phyloP scores from a whole-genome alignment of 345 rosid genomes.

The Microthlaspi erraticum region DNA sequence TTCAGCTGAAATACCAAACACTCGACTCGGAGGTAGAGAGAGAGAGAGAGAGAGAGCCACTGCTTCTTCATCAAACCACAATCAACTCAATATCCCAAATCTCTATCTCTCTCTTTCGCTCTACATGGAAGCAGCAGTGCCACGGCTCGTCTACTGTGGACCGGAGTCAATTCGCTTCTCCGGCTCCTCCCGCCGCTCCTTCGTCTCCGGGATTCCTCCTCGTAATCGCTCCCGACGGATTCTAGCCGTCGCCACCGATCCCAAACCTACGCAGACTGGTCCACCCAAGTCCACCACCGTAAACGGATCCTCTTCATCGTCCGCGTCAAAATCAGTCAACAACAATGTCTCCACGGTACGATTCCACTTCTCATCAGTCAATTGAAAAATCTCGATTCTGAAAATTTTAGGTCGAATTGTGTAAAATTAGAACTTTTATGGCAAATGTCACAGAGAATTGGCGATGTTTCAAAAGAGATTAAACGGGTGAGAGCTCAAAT shows the following conservation, averaged over 20 bases:
- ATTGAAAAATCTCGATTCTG: not conserved
- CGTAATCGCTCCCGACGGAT: constrained; percentile 52
- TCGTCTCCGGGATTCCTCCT: constrained; percentile 36
- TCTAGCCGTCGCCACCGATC: constrained; percentile 57
- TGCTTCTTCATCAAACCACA: constrained; percentile 29
- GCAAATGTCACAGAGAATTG: constrained; percentile 62
- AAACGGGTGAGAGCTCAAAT: constrained; percentile 90
- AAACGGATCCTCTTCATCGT: constrained; percentile 53
- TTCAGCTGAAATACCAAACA: constrained; percentile 21
- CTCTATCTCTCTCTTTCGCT: constrained; percentile 1
- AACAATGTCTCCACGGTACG: constrained; percentile 68
- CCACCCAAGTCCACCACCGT: constrained; percentile 45
- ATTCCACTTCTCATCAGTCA: not conserved
- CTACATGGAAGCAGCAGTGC: constrained; percentile 62
- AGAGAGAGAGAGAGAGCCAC: not conserved
- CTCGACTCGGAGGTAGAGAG: too few relatives aligned
- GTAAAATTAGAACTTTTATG: not conserved
- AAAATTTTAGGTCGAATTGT: constrained; percentile 1
- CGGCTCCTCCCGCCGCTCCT: constrained; percentile 38
- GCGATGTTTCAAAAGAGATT: constrained; percentile 86
- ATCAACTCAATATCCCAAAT: not conserved
- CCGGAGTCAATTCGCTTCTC: constrained; percentile 50
- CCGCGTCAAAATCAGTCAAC: constrained; percentile 52
- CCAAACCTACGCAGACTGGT: constrained; percentile 60
- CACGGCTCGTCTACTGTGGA: constrained; percentile 64